Percentiles rank a stretch among this genome's conserved stretches.
These are phyloP conservation scores for Porphyrellus cyaneotinctus DNA, from an alignment of 768 basidiomycete species.

Conservation along the genomic window DNA sequence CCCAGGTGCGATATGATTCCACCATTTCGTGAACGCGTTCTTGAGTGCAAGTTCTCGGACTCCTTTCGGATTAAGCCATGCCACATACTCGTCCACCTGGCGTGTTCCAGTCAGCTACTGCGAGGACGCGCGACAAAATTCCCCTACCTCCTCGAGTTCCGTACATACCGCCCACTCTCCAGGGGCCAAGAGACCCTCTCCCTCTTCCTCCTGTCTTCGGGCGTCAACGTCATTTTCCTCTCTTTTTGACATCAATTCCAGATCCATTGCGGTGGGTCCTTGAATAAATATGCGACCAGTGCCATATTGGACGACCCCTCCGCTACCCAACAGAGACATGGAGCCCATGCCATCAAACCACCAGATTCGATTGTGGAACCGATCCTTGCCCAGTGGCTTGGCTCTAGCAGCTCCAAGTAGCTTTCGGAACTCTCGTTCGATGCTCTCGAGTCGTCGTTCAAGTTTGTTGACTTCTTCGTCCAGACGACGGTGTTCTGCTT, in stretches of 20 bases:
- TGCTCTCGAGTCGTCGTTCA: constrained; percentile 74
- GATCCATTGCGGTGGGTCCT: constrained; percentile 81
- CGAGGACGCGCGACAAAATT: not conserved
- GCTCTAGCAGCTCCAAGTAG: constrained; percentile 80
- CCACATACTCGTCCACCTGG: constrained; percentile 76
- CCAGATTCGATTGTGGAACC: constrained; percentile 95
- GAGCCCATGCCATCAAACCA: constrained; percentile 98
- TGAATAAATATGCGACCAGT: constrained; percentile 91
- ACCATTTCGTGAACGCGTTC: constrained; percentile 75
- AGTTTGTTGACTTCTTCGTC: constrained; percentile 86
- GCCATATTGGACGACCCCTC: constrained; percentile 78
- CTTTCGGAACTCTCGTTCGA: constrained; percentile 93
- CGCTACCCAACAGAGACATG: constrained; percentile 71
- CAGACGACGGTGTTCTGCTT: constrained; percentile 77
- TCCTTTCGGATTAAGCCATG: constrained; percentile 92
- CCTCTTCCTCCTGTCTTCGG: constrained; percentile 75
- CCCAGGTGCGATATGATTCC: constrained; percentile 76
- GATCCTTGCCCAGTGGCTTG: constrained; percentile 85
- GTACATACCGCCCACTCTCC: constrained; percentile 93
- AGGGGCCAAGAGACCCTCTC: constrained; percentile 64
- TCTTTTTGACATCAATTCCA: constrained; percentile 61
- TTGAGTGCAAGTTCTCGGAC: constrained; percentile 81
- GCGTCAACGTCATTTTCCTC: constrained; percentile 50
- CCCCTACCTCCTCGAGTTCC: constrained; percentile 74
- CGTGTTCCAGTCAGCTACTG: constrained; percentile 9